Conservation (phyloP, 768 basidiomycete genomes). For the Psilocybe tampanensis region DNA sequence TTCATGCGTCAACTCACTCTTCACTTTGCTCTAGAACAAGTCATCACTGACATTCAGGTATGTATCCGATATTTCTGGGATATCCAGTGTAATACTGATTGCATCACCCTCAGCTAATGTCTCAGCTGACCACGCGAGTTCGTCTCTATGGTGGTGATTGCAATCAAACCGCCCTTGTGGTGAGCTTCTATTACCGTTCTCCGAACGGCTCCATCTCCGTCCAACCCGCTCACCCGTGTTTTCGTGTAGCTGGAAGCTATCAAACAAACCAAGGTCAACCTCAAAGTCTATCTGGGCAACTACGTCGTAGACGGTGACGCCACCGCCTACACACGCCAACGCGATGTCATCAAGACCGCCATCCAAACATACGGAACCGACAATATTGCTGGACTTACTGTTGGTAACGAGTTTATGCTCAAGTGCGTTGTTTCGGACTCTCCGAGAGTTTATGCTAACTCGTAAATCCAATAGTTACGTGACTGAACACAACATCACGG, state of each 20-base stretch:
- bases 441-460: neutral
- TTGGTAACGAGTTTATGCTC: constrained; percentile 92
- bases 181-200: constrained; percentile 30
- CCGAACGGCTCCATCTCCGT: neutral
- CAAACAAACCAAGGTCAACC: constrained; percentile 81
- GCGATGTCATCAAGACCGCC: constrained; percentile 61
- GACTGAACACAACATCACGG: constrained; percentile 42
- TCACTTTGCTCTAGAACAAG: constrained; percentile 40
- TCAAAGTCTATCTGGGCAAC: constrained; percentile 78
- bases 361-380: constrained; percentile 77
- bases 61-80: constrained; percentile 7
- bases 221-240: neutral
- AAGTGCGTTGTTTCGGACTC: constrained; percentile 44
- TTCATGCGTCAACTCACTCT: neutral
- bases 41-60: constrained; percentile 75
- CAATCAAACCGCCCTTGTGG: constrained; percentile 78
- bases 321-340: constrained; percentile 72
- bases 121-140: constrained; percentile 79
- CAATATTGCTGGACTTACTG: constrained; percentile 79
- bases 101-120: constrained; percentile 56
- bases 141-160: constrained; percentile 89
- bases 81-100: constrained; percentile 11
- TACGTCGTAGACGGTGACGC: constrained; percentile 62
- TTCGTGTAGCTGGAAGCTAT: constrained; percentile 77
- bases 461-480: constrained; percentile 52